phyloP scores from a whole-genome alignment of 148 eudicot species.

The Linanthus parryae region DNA sequence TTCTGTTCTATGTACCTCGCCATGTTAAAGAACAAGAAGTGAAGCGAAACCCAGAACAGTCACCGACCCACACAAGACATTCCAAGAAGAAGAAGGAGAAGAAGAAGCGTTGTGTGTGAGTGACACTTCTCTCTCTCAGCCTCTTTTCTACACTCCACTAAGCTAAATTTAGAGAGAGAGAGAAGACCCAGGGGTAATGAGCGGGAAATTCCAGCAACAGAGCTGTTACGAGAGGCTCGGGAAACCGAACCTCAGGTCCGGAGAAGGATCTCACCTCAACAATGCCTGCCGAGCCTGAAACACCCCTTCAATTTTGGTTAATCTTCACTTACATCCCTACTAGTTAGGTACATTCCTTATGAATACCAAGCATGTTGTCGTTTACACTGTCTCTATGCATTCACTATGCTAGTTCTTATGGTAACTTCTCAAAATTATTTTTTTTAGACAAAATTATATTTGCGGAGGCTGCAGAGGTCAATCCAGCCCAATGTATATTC shows the following conservation, averaged over 20 bases:
- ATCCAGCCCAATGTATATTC: no score
- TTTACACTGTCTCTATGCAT: no score
- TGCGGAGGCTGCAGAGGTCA: no score
- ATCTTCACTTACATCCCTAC: no score
- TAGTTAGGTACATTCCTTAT: no score
- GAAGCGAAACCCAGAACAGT: background rate
- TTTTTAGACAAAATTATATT: no score
- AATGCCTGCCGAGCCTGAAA: background rate
- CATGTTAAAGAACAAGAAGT: constrained; percentile 4
- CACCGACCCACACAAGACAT: no score
- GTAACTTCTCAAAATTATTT: no score
- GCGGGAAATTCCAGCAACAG: background rate
- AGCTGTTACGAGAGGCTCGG: background rate
- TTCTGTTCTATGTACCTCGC: no score
- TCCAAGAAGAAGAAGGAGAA: background rate
- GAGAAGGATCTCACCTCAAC: background rate
- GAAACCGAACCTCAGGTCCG: background rate
- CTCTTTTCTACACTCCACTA: background rate
- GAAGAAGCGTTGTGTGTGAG: background rate
- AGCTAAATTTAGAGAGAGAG: background rate
- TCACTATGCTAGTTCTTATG: no score
- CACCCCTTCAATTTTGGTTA: no score
- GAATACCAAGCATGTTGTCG: no score
- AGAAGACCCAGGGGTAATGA: background rate
- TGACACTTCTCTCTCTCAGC: background rate